Conservation (phyloP, 306 rosid species). For the Citrullus mucosospermus region DNA sequence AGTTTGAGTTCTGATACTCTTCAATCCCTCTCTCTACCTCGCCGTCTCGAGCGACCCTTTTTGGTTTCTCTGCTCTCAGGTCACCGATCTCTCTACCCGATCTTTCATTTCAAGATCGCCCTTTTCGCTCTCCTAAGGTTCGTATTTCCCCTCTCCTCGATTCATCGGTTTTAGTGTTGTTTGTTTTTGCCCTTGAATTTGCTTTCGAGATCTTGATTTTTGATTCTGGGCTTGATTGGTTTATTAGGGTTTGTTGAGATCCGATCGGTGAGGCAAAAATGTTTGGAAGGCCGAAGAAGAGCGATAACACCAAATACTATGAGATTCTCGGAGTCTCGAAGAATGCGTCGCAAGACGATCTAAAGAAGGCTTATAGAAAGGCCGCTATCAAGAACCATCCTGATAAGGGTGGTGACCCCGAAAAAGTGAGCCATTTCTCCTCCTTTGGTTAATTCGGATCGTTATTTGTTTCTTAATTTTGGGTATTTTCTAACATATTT, state of each 20-base stretch:
- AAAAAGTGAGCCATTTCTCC: slow-evolving; percentile 17
- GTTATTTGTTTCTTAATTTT: neutral
- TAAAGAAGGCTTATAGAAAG: slow-evolving; percentile 45
- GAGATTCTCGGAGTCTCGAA: slow-evolving; percentile 42
- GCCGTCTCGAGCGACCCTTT: neutral
- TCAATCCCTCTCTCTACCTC: neutral
- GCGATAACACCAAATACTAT: slow-evolving; percentile 41
- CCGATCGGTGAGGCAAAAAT: slow-evolving; percentile 15
- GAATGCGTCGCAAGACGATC: slow-evolving; percentile 44
- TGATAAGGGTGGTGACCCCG: slow-evolving; percentile 50
- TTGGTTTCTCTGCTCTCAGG: neutral
- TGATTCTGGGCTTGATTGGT: neutral
- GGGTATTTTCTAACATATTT: neutral
- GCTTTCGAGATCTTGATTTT: neutral
- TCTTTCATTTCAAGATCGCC: neutral
- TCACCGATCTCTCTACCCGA: neutral
- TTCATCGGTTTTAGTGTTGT: neutral
- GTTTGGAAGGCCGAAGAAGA: slow-evolving; percentile 51
- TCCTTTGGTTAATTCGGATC: neutral
- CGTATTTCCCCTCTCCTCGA: neutral
- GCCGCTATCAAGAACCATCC: slow-evolving; percentile 50
- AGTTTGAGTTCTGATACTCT: neutral
- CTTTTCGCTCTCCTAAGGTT: neutral
- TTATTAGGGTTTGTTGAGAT: neutral
- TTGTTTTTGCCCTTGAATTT: neutral